Conservation (phyloP, 345 rosid species). For the Draba incana region DNA sequence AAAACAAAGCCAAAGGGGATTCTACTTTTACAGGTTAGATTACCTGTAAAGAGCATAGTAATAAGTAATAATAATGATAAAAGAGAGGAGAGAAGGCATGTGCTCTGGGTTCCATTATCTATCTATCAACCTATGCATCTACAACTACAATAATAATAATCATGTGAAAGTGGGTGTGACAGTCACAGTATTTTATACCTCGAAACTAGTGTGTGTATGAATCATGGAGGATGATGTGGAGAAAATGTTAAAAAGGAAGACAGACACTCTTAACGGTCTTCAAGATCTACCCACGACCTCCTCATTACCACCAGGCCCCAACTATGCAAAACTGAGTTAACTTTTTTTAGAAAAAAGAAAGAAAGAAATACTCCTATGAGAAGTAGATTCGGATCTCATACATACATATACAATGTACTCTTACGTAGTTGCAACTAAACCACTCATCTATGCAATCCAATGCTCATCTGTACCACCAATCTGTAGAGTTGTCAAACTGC, state of each 20-base stretch:
- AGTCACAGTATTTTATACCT: slow-evolving; percentile 13
- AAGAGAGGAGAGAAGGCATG: slow-evolving; percentile 22
- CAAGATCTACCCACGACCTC: slow-evolving; percentile 25
- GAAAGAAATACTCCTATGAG: not conserved
- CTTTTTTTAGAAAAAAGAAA: not conserved
- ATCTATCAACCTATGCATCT: not conserved
- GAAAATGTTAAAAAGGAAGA: slow-evolving; percentile 21
- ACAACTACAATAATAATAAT: not conserved
- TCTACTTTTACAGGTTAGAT: slow-evolving; percentile 14
- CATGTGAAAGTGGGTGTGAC: slow-evolving; percentile 11
- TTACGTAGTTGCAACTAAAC: slow-evolving; percentile 29
- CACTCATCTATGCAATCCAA: slow-evolving; percentile 23
- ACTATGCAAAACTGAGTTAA: not conserved
- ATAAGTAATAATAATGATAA: not conserved
- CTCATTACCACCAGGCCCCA: too few species aligned
- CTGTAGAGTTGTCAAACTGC: slow-evolving; percentile 10
- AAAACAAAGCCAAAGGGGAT: slow-evolving; percentile 9
- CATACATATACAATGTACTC: slow-evolving; percentile 12
- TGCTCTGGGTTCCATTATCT: slow-evolving; percentile 32
- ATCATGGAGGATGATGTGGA: slow-evolving; percentile 21
- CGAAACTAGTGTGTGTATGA: slow-evolving; percentile 29
- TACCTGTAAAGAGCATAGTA: slow-evolving; percentile 4
- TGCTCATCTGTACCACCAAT: slow-evolving; percentile 13
- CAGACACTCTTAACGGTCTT: slow-evolving; percentile 34
- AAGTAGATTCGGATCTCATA: slow-evolving; percentile 14